phyloP scores from a whole-genome alignment of 2,329 filamentous ascomycete species.

The Macroventuria anomochaeta region DNA sequence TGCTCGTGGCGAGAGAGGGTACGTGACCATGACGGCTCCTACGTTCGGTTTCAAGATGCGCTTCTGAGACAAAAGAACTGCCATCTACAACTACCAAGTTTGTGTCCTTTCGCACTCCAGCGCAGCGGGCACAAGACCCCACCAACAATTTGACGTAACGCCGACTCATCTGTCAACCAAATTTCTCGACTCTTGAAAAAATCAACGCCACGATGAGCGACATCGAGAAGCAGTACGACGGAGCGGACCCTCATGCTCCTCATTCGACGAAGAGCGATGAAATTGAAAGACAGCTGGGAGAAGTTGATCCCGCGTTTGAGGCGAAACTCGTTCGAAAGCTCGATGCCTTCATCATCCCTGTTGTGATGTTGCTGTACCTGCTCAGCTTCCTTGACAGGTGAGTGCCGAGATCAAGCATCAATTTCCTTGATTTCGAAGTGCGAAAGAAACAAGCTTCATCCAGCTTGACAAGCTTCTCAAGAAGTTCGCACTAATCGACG shows the following conservation, averaged over 20 bases:
- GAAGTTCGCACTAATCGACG: no score
- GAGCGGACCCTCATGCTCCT: conserved; percentile 16
- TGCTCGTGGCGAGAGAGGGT: conserved; percentile 17
- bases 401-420: conserved; percentile 31
- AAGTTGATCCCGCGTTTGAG: conserved; percentile 54
- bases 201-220: conserved; percentile 34
- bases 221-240: conserved; percentile 32
- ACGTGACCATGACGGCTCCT: conserved; percentile 29
- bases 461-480: not conserved
- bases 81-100: not conserved
- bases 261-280: conserved; percentile 31
- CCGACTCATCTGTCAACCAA: conserved; percentile 12
- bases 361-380: conserved; percentile 73
- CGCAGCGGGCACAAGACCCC: not conserved
- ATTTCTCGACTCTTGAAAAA: not conserved
- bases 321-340: conserved; percentile 68
- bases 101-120: not conserved
- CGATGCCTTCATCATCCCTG: conserved; percentile 68
- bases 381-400: conserved; percentile 77
- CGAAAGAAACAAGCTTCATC: not conserved
- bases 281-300: conserved; percentile 35
- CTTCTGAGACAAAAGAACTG: not conserved
- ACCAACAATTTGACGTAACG: conserved; percentile 2
- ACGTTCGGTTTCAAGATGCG: conserved; percentile 28
- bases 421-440: not conserved